Conservation (phyloP, 768 basidiomycete genomes). For the Leccinum truebloodii region DNA sequence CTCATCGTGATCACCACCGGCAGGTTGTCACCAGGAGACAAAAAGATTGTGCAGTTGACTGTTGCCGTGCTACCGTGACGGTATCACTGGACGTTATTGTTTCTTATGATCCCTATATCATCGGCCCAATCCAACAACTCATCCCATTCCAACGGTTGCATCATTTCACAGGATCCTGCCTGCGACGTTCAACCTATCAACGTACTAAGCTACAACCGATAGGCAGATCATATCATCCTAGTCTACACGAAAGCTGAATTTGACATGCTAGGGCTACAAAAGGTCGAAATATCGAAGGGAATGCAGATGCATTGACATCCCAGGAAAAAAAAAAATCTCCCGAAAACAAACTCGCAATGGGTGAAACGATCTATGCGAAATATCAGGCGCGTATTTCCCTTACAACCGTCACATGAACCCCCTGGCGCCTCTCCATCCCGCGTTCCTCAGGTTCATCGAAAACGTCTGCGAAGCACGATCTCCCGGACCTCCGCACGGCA, state of each 20-base stretch:
- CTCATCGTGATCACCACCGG: not conserved
- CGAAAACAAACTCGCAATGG: not conserved
- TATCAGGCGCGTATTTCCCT: conserved; percentile 33
- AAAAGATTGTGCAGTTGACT: not conserved
- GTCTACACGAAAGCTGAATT: conserved; percentile 6
- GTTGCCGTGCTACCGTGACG: conserved; percentile 2
- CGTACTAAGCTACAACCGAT: conserved; percentile 19
- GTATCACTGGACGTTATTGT: not conserved
- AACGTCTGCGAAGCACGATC: not conserved
- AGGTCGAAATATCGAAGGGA: not conserved
- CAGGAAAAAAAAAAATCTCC: not conserved
- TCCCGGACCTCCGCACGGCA: not conserved
- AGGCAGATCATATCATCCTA: not conserved
- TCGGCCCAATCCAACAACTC: not conserved
- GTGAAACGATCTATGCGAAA: not conserved
- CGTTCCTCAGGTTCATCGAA: not conserved
- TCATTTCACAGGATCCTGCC: not conserved
- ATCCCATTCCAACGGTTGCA: not conserved
- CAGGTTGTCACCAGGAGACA: not conserved
- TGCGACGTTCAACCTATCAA: not conserved
- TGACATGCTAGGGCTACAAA: conserved; percentile 25
- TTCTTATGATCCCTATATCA: not conserved
- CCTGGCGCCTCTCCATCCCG: conserved; percentile 19
- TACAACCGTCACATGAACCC: conserved; percentile 47
- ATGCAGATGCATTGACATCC: not conserved